phyloP scores from a whole-genome alignment of 129 eudicot species.

The Chrysanthemum lavandulifolium region DNA sequence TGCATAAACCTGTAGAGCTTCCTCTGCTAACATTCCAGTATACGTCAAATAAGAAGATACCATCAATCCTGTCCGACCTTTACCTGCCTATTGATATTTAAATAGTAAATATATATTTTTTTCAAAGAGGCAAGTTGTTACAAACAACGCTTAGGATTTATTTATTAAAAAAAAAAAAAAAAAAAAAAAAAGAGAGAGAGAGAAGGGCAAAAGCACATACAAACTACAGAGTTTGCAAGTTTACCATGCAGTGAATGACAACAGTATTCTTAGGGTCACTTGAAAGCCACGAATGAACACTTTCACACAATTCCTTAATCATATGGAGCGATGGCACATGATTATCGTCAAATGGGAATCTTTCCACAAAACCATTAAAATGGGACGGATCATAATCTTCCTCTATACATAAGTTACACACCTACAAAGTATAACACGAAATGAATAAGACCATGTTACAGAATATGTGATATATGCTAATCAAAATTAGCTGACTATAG shows the following conservation, averaged over 20 bases:
- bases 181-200: background rate
- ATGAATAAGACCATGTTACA: background rate
- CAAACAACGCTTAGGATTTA: background rate
- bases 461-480: background rate
- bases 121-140: background rate
- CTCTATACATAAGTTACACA: constrained; percentile 76
- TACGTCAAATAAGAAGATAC: constrained; percentile 63
- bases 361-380: constrained; percentile 66
- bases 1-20: constrained; percentile 79
- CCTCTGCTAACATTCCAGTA: constrained; percentile 67
- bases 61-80: constrained; percentile 90
- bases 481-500: background rate
- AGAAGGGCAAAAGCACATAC: background rate
- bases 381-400: constrained; percentile 68
- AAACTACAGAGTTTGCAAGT: constrained; percentile 5
- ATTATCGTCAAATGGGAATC: constrained; percentile 82
- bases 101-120: background rate
- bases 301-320: constrained; percentile 73
- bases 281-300: constrained; percentile 70
- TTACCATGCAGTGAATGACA: constrained; percentile 85
- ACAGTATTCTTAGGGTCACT: constrained; percentile 65
- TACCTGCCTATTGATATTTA: constrained; percentile 64
- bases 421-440: constrained; percentile 35
- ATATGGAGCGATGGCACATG: constrained; percentile 64
- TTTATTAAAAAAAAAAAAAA: background rate